phyloP scores from a whole-genome alignment of 495 filamentous ascomycete species.

The Penicillium flavigenum region DNA sequence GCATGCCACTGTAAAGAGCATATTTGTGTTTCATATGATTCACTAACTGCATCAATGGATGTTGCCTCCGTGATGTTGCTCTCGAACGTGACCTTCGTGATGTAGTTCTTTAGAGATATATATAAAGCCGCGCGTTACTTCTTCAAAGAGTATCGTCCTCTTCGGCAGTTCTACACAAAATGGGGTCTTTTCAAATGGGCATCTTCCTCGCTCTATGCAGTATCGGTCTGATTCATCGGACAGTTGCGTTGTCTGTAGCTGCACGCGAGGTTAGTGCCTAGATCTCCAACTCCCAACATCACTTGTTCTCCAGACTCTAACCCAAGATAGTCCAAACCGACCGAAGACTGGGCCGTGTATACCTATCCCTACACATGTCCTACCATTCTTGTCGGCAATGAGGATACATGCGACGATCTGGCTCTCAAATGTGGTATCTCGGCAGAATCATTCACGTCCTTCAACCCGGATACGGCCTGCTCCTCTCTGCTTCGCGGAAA shows the following conservation, averaged over 20 bases:
- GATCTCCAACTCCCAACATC: neutral
- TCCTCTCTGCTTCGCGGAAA: neutral
- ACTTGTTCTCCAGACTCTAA: neutral
- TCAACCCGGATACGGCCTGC: neutral
- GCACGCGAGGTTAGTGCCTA: neutral
- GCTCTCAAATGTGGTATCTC: slow-evolving; percentile 2
- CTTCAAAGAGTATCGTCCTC: neutral
- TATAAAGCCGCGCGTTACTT: neutral
- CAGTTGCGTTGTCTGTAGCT: neutral
- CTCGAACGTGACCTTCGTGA: no score
- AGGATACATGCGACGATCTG: slow-evolving; percentile 2
- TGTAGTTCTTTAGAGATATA: neutral
- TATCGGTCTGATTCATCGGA: neutral
- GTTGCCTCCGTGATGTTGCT: neutral
- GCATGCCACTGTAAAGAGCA: neutral
- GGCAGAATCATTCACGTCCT: neutral
- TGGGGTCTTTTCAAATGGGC: neutral
- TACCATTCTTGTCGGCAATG: neutral
- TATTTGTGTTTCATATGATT: slow-evolving; percentile 3
- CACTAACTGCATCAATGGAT: slow-evolving; percentile 6
- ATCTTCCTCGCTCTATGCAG: slow-evolving; percentile 1
- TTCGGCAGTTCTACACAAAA: neutral
- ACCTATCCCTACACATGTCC: neutral
- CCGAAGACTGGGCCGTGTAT: neutral
- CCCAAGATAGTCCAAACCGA: neutral